Base-by-base conservation (phyloP, 768 basidiomycete genomes). In the Amanita fuliginea region DNA sequence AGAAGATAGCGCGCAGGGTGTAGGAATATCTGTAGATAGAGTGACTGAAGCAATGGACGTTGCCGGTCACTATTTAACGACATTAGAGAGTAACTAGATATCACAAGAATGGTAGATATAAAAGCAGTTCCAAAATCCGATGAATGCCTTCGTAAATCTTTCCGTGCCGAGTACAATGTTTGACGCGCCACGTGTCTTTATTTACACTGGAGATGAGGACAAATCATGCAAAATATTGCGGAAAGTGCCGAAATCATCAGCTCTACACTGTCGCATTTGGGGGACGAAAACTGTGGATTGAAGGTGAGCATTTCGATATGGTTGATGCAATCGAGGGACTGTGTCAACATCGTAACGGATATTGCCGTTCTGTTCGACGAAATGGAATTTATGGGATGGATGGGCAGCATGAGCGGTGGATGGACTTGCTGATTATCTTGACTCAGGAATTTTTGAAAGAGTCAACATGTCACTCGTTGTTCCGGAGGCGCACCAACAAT, bases 401-500 rank as follows among this genome's bases (percentile, higher is more conserved):
- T 57, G 54, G 52, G 24, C 13, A n/a, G 22, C 19, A 44, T 26
- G 33, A 30, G 39, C 16, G 34, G 14, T 47, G 52, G 57, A 59
- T 59, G 54, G 35, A 18, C 21, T n/a, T 19, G 21, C 49, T 42
- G 42, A 50, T 43, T 16, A 6, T 21, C 16, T 46, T 55, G 40
- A 26, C 43, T 50, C 43, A 61, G 59, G 50, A 54, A 52, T 52
- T 54, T 42, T 49, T 6, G 42, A 51, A 48, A 32, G 47, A 51
- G 49, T 52, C 60, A 67, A 51, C 57, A 97, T 97, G 94, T 96
- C 94, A 71, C 89, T 98, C 73, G 93, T 94, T 64, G 82, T 93
- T 53, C 95, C 93, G 51, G 95, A 97, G 73, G 66, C 88, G 55
- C 91, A 97, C 65, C 83, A 88, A 63, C 92, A 94, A 74, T 95